Evolutionary conservation across 495 filamentous ascomycete genomes (phyloP), one percentile per base, ranked within the genome.

Genomic region (Venustampulla echinocandica): DNA sequence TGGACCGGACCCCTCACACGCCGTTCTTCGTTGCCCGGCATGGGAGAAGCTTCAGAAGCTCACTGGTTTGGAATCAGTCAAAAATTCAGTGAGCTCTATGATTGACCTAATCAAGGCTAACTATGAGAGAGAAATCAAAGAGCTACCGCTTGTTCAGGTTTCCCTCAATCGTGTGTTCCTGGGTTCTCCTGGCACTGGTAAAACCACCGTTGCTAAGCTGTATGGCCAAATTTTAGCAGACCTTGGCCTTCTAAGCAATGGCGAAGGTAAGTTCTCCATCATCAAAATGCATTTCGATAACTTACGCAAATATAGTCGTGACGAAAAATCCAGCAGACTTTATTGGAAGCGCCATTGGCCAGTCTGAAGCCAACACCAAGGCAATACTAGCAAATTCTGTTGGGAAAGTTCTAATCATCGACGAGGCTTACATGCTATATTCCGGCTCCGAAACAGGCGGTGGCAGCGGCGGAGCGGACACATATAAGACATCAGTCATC

Each of bases 321-420:
- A 57, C 79, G 0, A 86, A 82, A 52, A 87, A 82, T 46, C 84
- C 85, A 0, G 61, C 82, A 0, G 85, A 90, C 53, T 88, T 89
- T 53, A 65, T 88, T 20, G 84, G 84, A 0, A 63, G 57, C 11
- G 66, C 58, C 1, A 59, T 89, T 0, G 85, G 85, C 0, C 63
- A 71, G 19, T 88, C 84, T 0, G 85, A 89, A 58, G 68, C 72
- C 9, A 78, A 77, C 25, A 87, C 85, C 0, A 90, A 84, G 57
- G 79, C 69, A 0, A 86, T 88, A 24, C 70, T 90, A 0, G 74
- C 71, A 6, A 60, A 76, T 0, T 76, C 80, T 0, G 32, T 77
- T 3, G 84, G 85, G 0, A 90, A 89, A 54, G 79, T 88, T 10
- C 68, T 88, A 0, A 73, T 88, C 1, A 87, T 89, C 10, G 84